Evolutionary conservation across 2,329 filamentous ascomycete species (phyloP).

Genomic region (Penicillium sp.): DNA sequence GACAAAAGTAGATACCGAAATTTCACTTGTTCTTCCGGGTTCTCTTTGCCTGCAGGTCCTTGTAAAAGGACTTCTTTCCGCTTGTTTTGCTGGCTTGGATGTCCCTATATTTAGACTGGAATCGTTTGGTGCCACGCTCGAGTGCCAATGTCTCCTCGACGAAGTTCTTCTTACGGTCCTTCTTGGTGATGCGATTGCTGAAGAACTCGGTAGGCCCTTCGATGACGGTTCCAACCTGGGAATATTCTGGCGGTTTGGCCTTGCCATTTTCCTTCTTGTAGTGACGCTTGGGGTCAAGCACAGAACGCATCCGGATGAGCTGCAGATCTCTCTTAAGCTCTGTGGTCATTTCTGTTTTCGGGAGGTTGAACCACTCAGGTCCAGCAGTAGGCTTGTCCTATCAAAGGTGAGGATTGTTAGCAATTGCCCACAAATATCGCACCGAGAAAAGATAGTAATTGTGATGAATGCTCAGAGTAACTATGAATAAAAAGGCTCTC

Average conservation of each 20-base stretch:
- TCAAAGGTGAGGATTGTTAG: slow-evolving; percentile 14
- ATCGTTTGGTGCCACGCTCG: slow-evolving; percentile 58
- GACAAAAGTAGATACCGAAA: not conserved
- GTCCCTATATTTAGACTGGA: slow-evolving; percentile 78
- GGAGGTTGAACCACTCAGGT: slow-evolving; percentile 76
- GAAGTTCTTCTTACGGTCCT: slow-evolving; percentile 77
- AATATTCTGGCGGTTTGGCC: slow-evolving; percentile 66
- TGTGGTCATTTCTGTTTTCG: slow-evolving; percentile 71
- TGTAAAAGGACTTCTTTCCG: slow-evolving; percentile 84
- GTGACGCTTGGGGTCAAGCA: slow-evolving; percentile 78
- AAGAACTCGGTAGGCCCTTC: slow-evolving; percentile 83
- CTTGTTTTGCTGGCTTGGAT: slow-evolving; percentile 75
- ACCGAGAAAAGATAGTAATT: not conserved
- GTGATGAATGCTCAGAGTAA: slow-evolving; percentile 54
- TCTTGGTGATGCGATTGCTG: slow-evolving; percentile 70
- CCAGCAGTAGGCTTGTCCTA: slow-evolving; percentile 61
- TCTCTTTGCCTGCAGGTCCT: slow-evolving; percentile 59
- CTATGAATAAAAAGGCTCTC: slow-evolving; percentile 60
- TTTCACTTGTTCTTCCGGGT: slow-evolving; percentile 23
- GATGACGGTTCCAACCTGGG: slow-evolving; percentile 78
- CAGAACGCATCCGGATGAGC: slow-evolving; percentile 75
- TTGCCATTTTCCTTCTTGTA: slow-evolving; percentile 80
- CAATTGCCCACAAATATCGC: slow-evolving; percentile 18
- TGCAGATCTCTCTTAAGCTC: slow-evolving; percentile 84
- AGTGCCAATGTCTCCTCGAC: slow-evolving; percentile 71